phyloP scores from a whole-genome alignment of 163 green algal genomes.

The Chloroidium sp. region DNA sequence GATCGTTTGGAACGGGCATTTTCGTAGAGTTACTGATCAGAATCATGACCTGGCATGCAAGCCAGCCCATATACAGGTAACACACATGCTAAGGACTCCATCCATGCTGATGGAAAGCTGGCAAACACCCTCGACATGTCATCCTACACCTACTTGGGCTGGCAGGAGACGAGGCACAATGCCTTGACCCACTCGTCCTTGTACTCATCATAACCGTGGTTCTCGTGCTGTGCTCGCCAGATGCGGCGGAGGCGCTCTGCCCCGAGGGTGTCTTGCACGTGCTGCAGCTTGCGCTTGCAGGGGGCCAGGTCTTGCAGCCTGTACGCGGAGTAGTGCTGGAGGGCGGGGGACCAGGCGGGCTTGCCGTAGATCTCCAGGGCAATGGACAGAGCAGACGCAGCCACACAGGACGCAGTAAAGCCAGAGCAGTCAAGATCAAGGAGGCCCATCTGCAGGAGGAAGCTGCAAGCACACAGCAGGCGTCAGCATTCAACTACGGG shows the following conservation, averaged over 20 bases:
- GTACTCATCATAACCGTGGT: constrained; percentile 35
- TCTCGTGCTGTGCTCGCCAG: constrained; percentile 31
- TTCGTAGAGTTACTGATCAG: too few relatives aligned
- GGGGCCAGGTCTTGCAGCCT: constrained; percentile 21
- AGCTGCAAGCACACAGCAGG: constrained; percentile 20
- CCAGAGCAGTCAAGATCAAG: constrained; percentile 32
- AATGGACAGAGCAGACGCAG: constrained; percentile 29
- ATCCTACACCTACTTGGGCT: neutral
- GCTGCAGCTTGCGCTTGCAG: neutral
- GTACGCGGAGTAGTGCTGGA: constrained; percentile 45
- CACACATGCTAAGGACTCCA: too few relatives aligned
- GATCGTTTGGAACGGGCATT: too few relatives aligned
- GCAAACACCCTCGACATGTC: too few relatives aligned
- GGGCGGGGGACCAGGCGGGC: constrained; percentile 21
- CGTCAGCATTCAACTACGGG: neutral
- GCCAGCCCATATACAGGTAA: too few relatives aligned
- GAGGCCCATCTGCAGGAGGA: constrained; percentile 43
- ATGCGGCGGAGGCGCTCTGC: constrained; percentile 23
- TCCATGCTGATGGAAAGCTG: too few relatives aligned
- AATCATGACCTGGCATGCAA: too few relatives aligned
- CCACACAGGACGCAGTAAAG: constrained; percentile 26
- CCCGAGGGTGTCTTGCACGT: constrained; percentile 7
- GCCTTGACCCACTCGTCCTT: constrained; percentile 22
- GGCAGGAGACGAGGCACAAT: constrained; percentile 17
- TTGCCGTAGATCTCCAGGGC: constrained; percentile 30